These are phyloP conservation scores for Lojkania enalia DNA, from an alignment of 2,329 filamentous ascomycete genomes.

Conservation along the genomic window DNA sequence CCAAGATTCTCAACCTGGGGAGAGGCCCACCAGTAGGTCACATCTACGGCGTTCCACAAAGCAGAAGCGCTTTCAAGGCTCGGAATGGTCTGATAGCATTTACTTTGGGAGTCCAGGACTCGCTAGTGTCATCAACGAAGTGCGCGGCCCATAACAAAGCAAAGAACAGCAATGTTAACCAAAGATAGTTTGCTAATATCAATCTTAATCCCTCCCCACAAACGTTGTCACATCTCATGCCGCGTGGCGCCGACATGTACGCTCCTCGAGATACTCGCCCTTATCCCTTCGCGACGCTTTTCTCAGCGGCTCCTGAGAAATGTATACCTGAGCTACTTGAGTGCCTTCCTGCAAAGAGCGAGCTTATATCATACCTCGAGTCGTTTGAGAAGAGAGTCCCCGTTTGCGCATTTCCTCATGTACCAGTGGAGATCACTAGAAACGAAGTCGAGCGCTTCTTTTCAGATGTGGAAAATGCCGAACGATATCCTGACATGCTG, in stretches of 20 bases:
- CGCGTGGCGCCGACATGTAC: slow-evolving; percentile 50
- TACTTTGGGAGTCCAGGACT: slow-evolving; percentile 57
- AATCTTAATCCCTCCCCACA: slow-evolving; percentile 41
- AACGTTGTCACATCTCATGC: slow-evolving; percentile 50
- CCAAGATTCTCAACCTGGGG: slow-evolving; percentile 25
- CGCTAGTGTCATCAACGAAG: slow-evolving; percentile 52
- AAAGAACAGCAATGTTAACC: too few relatives aligned
- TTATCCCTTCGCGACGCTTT: slow-evolving; percentile 52
- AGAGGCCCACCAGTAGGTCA: slow-evolving; percentile 21
- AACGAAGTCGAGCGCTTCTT: slow-evolving; percentile 53
- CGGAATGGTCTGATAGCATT: slow-evolving; percentile 49
- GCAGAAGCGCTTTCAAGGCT: slow-evolving; percentile 45
- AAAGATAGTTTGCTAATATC: slow-evolving; percentile 49
- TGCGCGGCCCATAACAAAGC: slow-evolving; percentile 26
- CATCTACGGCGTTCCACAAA: slow-evolving; percentile 27
- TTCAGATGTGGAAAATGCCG: slow-evolving; percentile 48
- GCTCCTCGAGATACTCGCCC: slow-evolving; percentile 37
- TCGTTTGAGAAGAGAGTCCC: slow-evolving; percentile 49
- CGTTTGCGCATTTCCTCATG: slow-evolving; percentile 51
- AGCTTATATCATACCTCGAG: slow-evolving; percentile 46
- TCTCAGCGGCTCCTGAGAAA: slow-evolving; percentile 40
- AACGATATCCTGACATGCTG: slow-evolving; percentile 52
- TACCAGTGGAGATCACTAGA: slow-evolving; percentile 49
- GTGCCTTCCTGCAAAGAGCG: slow-evolving; percentile 45
- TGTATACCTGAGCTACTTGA: slow-evolving; percentile 42